These are phyloP conservation scores for Senecio squalidus DNA, from an alignment of 140 eudicot genomes.

Conservation along the genomic window DNA sequence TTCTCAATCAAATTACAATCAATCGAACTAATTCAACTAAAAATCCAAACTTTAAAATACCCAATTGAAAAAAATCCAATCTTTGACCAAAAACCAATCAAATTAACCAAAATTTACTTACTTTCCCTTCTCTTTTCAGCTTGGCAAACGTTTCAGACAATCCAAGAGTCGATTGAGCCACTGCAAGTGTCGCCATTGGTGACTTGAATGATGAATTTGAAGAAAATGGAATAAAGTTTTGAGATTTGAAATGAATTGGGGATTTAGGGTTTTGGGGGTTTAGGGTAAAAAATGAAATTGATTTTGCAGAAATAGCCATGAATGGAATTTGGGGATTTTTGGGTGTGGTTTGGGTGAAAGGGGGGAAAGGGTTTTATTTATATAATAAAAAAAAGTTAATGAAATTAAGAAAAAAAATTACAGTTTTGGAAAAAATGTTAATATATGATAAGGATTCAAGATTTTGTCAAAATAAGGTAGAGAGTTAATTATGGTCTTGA, in stretches of 20 bases:
- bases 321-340: background rate
- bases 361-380: too few species aligned
- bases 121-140: slow-evolving; percentile 63
- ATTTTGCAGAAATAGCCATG: slow-evolving; percentile 38
- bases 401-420: too few species aligned
- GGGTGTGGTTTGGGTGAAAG: too few species aligned
- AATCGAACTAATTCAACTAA: too few species aligned
- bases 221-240: slow-evolving; percentile 11
- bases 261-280: too few species aligned
- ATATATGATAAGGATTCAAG: too few species aligned
- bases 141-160: slow-evolving; percentile 73
- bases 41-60: too few species aligned
- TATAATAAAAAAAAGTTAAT: too few species aligned
- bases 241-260: slow-evolving; percentile 17
- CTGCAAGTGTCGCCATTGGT: slow-evolving; percentile 59
- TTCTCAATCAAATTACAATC: slow-evolving; percentile 1
- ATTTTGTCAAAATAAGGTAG: too few species aligned
- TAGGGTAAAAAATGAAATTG: slow-evolving; percentile 24
- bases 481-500: too few species aligned
- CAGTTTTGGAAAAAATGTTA: too few species aligned
- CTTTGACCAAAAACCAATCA: background rate
- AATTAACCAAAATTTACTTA: slow-evolving; percentile 22
- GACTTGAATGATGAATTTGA: slow-evolving; percentile 16
- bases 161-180: slow-evolving; percentile 43
- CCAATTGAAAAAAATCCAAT: background rate